Conservation (phyloP, 768 basidiomycete species). For the Tylopilus balloui region DNA sequence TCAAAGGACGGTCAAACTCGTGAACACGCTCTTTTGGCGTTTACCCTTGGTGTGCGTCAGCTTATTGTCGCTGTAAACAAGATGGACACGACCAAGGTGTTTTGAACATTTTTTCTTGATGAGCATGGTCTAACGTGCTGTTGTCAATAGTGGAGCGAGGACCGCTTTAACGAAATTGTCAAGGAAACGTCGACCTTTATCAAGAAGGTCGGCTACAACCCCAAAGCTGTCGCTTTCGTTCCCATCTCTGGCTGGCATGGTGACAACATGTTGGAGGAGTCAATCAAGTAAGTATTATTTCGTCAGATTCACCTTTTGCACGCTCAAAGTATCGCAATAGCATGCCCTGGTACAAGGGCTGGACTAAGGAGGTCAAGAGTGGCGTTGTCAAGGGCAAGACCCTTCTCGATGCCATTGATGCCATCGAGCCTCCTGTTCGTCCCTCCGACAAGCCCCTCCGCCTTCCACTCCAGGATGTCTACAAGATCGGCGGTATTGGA, state of each 20-base stretch:
- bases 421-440: conserved; percentile 95
- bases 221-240: conserved; percentile 96
- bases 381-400: conserved; percentile 98
- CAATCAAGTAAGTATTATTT: conserved; percentile 64
- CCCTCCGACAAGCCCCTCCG: conserved; percentile 99
- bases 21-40: conserved; percentile 99
- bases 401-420: conserved; percentile 98
- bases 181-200: conserved; percentile 98
- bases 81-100: conserved; percentile 98
- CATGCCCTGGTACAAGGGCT: conserved; percentile 99
- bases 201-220: conserved; percentile 99
- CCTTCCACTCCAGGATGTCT: conserved; percentile 99
- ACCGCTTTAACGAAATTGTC: conserved; percentile 99
- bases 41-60: conserved; percentile 99
- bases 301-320: not conserved
- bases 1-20: conserved; percentile 99
- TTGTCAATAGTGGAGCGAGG: conserved; percentile 84
- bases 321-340: conserved; percentile 37
- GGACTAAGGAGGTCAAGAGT: conserved; percentile 93
- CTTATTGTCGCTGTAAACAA: conserved; percentile 99
- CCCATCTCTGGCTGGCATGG: conserved; percentile 99
- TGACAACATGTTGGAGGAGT: conserved; percentile 99
- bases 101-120: conserved; percentile 9
- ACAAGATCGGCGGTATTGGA: conserved; percentile 99
- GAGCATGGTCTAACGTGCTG: conserved; percentile 1